A percentile compares a stretch with the other conserved stretches of the same genome.
Conservation (phyloP, 2,329 filamentous ascomycete species). For the Talaromyces piceae region DNA sequence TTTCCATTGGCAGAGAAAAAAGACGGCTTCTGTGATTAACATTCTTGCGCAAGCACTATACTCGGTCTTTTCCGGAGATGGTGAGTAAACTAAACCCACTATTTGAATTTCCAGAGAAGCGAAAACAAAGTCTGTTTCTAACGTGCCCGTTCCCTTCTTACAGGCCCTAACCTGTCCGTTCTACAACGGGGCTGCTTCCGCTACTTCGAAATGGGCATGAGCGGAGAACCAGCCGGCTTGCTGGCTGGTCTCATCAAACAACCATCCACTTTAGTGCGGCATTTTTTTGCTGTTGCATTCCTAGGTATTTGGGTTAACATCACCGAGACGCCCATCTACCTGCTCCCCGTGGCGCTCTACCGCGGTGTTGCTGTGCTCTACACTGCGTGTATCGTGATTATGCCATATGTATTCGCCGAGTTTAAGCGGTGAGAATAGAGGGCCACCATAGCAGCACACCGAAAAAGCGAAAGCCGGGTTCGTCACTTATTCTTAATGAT, state of each 20-base stretch:
- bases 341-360: conserved; percentile 57
- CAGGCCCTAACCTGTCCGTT: conserved; percentile 63
- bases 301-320: conserved; percentile 69
- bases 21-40: conserved; percentile 80
- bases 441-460: too few species aligned
- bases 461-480: background rate
- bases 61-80: conserved; percentile 77
- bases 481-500: background rate
- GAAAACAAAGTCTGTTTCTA: too few species aligned
- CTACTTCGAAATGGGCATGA: conserved; percentile 73
- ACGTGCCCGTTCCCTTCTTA: background rate
- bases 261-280: conserved; percentile 72
- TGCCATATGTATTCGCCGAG: conserved; percentile 73
- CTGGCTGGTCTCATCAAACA: conserved; percentile 73
- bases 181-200: conserved; percentile 86
- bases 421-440: conserved; percentile 26
- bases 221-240: conserved; percentile 72
- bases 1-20: conserved; percentile 86
- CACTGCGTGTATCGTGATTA: conserved; percentile 73
- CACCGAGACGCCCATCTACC: conserved; percentile 44
- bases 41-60: conserved; percentile 96
- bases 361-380: conserved; percentile 65
- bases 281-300: conserved; percentile 93
- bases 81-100: conserved; percentile 24
- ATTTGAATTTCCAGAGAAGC: background rate